Base-by-base conservation (phyloP, 73 alveolate genomes). In the Blepharisma japonicum region DNA sequence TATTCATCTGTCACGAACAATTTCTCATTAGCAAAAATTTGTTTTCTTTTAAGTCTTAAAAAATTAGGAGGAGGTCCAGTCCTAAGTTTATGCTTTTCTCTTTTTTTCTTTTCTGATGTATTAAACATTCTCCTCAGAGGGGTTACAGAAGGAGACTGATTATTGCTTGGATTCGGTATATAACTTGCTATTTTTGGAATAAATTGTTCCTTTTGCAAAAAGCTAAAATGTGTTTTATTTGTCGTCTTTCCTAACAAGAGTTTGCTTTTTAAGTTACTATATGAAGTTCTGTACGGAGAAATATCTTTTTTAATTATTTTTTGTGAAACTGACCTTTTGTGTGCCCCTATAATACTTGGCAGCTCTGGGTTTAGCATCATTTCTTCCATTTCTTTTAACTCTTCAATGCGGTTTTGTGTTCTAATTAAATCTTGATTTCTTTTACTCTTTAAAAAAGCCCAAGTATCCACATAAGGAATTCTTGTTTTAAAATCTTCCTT, bases 341-440 rank as follows among this genome's bases (percentile, higher is more conserved):
- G 42, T 32, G 42, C 42, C 42, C 42, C 42, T 32, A 32, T 32
- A 32, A 32, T 32, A 32, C 42, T 32, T 32, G 42, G 42, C 42
- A 32, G 42, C 42, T 32, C 42, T 53, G 23, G 23, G 4, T 53
- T 53, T 53, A 53, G n/a, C 23, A 53, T 53, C 23, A 53, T 11
- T 53, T 53, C n/a, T 53, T 53, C 23, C 67, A 53, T 53, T 53
- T 53, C 67, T 14, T 53, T 53, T 53, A 11, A 53, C 67, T 53
- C n/a, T 14, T 53, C 67, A 53, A 53, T 32, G 42, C 42, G 42
- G 3, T 32, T 32, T 32, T 32, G 42, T 32, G 42, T 32, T 32
- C 42, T 32, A 1, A 32, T 32, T 32, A 32, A 32, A 32, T 32
- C 42, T 32, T 32, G 42, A 32, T 0, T 25, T 61, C 23, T n/a